Base-by-base conservation (phyloP, 2,329 filamentous ascomycete species). In the Coniochaeta ligniaria region DNA sequence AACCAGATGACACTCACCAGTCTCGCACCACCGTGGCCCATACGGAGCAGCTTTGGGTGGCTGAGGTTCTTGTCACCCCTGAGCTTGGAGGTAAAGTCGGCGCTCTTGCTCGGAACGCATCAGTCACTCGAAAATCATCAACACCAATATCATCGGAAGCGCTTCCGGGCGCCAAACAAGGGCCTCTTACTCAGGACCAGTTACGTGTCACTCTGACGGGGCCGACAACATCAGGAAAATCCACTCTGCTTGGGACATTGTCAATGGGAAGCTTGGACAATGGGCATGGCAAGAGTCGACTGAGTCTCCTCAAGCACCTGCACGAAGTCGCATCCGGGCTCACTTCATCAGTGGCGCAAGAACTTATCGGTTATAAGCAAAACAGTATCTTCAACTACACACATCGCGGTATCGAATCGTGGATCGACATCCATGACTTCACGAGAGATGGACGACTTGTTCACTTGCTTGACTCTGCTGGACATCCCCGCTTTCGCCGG, bases 301-400 rank as follows among this genome's bases (percentile, higher is more conserved):
- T 97, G 28, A 94, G 91, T 68, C 81, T 98, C 58, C 79, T 99
- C 33, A 96, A 92, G 71, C 95, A 99, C 74, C 87, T 91, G 12
- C 95, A 99, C 71, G 95, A 99, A 72, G 90, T 98, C 61, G 88
- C 84, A 3, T 96, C 94, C 2, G 95, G 95, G 0, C 82, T 96
- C 64, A 99, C 95, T 1, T 97, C 92, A 70, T 98, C 94, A 6
- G 89, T 99, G 52, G 91, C 95, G 0, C 94, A 97, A 69, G 95
- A 98, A 72, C 80, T 99, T 11, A 84, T 99, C 63, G 95, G 95
- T 8, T 99, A 98, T 71, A 81, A 83, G 47, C 76, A 79, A 4
- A 70, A 70, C 28, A 70, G 70, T 11, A 80, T 95, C 43, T 80
- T 96, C 68, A 98, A 96, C 71, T 98, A 96, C 71, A 88, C 90